These are phyloP conservation scores for Fraxinus baroniana DNA, from an alignment of 305 asterid species.

Conservation along the genomic window DNA sequence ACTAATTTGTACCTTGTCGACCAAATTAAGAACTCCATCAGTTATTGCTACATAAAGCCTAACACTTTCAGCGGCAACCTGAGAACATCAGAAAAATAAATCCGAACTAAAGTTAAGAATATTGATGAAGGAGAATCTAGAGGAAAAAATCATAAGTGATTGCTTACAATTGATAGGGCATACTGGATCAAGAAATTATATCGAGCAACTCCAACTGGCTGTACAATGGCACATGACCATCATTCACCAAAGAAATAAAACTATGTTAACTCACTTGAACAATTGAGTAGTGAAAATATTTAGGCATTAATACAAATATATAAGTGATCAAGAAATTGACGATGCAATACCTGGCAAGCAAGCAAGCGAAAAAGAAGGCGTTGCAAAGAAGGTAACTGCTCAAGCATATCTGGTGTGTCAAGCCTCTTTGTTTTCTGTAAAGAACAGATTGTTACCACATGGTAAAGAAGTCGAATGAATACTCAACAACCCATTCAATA, in stretches of 20 bases:
- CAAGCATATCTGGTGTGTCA: slow-evolving; percentile 55
- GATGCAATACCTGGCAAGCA: slow-evolving; percentile 55
- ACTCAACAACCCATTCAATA: slow-evolving; percentile 1
- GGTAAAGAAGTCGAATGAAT: slow-evolving; percentile 5
- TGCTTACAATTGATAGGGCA: slow-evolving; percentile 73
- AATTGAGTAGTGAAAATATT: not conserved
- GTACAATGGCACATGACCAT: slow-evolving; percentile 32
- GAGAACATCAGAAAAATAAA: slow-evolving; percentile 21
- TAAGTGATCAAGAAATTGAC: not conserved
- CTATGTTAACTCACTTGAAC: not conserved
- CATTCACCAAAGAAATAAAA: slow-evolving; percentile 7
- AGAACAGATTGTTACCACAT: slow-evolving; percentile 17
- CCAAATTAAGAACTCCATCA: slow-evolving; percentile 71
- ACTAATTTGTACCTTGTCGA: slow-evolving; percentile 60
- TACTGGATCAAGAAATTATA: slow-evolving; percentile 62
- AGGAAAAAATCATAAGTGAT: slow-evolving; percentile 4
- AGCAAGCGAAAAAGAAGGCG: slow-evolving; percentile 77
- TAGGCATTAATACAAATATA: not conserved
- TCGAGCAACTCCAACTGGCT: slow-evolving; percentile 68
- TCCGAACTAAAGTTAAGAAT: slow-evolving; percentile 11
- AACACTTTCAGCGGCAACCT: slow-evolving; percentile 88
- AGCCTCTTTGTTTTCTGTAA: slow-evolving; percentile 64
- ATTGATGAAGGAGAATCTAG: not conserved
- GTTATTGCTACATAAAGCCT: slow-evolving; percentile 76
- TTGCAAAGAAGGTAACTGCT: slow-evolving; percentile 68